Conservation (phyloP, 202 grass and related monocot genomes). For the Cymbopogon flexuosus region DNA sequence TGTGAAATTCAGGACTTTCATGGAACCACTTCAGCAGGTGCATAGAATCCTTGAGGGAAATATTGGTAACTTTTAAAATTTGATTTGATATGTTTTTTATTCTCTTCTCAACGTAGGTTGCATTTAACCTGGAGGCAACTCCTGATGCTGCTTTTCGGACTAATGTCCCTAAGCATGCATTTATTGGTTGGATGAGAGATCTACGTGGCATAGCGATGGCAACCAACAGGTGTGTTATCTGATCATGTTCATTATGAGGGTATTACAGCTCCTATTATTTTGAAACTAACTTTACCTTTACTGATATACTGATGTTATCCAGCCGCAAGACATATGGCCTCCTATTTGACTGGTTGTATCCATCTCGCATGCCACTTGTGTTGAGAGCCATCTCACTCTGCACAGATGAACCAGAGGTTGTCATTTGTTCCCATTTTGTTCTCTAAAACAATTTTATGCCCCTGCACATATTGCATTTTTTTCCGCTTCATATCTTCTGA, state of each 20-base stretch:
- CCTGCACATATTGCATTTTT: not conserved
- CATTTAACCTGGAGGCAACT: conserved; percentile 74
- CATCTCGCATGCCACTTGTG: conserved; percentile 76
- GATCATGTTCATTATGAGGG: not conserved
- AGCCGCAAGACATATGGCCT: conserved; percentile 88
- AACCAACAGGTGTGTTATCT: conserved; percentile 70
- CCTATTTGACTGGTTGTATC: conserved; percentile 97
- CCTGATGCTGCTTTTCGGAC: conserved; percentile 71
- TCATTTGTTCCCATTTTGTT: conserved; percentile 31
- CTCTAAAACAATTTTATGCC: conserved; percentile 9
- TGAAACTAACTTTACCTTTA: conserved; percentile 29
- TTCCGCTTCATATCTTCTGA: not conserved
- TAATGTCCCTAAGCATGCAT: conserved; percentile 75
- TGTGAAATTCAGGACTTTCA: conserved; percentile 87
- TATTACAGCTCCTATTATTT: conserved; percentile 6
- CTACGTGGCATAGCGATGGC: conserved; percentile 88
- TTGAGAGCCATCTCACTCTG: conserved; percentile 86
- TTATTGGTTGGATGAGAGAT: conserved; percentile 98
- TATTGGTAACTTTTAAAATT: not conserved
- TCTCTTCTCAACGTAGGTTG: conserved; percentile 46
- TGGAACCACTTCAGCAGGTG: conserved; percentile 97
- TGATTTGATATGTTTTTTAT: conserved; percentile 14
- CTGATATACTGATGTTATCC: conserved; percentile 26
- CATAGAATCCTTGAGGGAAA: not conserved
- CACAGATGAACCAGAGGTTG: conserved; percentile 77